Percentiles rank a stretch among this genome's conserved stretches.
These are phyloP conservation scores for Botrytis medusae DNA, from an alignment of 2,329 filamentous ascomycete species.

Conservation along the genomic window DNA sequence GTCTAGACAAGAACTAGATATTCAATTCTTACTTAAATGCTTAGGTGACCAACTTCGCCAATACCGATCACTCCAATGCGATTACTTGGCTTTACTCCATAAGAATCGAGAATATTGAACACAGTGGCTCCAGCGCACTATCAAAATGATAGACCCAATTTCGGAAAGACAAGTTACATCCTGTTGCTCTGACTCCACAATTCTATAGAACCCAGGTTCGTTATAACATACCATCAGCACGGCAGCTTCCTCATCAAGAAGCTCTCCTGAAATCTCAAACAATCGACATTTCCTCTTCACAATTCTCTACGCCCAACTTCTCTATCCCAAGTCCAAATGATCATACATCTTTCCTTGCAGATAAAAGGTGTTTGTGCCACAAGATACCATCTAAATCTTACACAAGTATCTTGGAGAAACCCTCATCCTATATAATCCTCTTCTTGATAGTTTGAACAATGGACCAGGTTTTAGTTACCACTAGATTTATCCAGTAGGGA, in stretches of 20 bases:
- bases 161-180: too few relatives aligned
- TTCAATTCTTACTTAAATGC: fast-evolving
- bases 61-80: neutral
- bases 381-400: fast-evolving
- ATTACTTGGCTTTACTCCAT: neutral
- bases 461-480: fast-evolving
- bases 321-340: neutral
- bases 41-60: fast-evolving
- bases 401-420: neutral
- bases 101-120: neutral
- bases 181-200: too few relatives aligned
- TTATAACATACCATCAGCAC: neutral
- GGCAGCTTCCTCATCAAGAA: neutral
- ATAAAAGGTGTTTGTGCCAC: neutral
- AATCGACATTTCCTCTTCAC: neutral
- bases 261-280: neutral
- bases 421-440: neutral
- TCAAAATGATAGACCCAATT: neutral
- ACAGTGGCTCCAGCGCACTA: neutral
- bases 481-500: neutral
- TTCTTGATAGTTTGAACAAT: neutral
- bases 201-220: neutral
- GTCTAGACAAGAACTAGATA: too few relatives aligned
- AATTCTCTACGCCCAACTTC: neutral
- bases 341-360: neutral